These are phyloP conservation scores for Gossypium mustelinum DNA, from an alignment of 345 rosid genomes.

Conservation along the genomic window DNA sequence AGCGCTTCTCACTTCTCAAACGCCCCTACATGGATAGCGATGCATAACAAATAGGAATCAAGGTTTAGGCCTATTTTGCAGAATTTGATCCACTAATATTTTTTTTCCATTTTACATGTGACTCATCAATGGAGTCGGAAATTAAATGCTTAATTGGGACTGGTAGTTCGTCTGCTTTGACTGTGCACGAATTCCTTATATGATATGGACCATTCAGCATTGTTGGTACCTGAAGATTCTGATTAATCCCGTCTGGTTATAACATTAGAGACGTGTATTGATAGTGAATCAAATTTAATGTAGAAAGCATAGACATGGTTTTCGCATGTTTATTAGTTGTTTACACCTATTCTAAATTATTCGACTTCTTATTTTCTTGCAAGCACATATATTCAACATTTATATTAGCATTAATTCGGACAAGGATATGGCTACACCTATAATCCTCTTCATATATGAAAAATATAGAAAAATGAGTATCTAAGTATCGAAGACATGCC, in stretches of 20 bases:
- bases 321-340: neutral
- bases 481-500: too few species aligned
- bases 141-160: neutral
- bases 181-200: neutral
- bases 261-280: conserved; percentile 10
- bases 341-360: too few species aligned
- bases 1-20: neutral
- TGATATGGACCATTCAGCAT: conserved; percentile 11
- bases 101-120: conserved; percentile 9
- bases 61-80: conserved; percentile 7
- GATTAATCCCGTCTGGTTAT: conserved; percentile 18
- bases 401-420: too few species aligned
- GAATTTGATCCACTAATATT: conserved; percentile 23
- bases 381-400: too few species aligned
- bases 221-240: conserved; percentile 23
- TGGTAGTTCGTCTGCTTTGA: neutral
- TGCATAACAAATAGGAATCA: conserved; percentile 13
- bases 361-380: too few species aligned
- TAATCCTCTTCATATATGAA: too few species aligned
- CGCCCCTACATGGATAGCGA: conserved; percentile 19
- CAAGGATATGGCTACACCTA: too few species aligned
- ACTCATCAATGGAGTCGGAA: conserved; percentile 20
- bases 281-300: neutral
- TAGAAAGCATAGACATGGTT: neutral
- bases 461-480: too few species aligned